Base-by-base conservation (phyloP, 345 rosid species). In the Brassica nigra region DNA sequence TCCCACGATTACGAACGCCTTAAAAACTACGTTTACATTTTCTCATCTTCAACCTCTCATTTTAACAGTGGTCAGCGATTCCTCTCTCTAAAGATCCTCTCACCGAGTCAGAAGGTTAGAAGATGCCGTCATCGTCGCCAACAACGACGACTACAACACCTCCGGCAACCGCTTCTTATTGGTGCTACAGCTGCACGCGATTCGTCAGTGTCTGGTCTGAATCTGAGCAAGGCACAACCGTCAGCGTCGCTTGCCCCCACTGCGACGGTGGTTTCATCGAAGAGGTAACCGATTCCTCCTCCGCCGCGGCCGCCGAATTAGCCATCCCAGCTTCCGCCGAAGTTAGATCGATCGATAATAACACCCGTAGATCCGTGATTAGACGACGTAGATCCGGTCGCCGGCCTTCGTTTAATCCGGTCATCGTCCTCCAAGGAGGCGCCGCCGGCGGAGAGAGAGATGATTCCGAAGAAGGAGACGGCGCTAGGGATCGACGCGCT, bases 131-230 rank as follows among this genome's bases (percentile, higher is more conserved):
- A 62, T 59, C 73, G 59, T 23, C 74, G 33, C n/a, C 81, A 30
- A 1, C 66, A 49, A 49, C 57, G 57, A 49, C 57, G 16, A 49
- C 16, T 9, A 2, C 57, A 15, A 14, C 57, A n/a, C 57, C 57
- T 20, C 67, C 83, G 31, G 71, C 31, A 0, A 70, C 87, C 30
- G 36, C 92, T 30, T 85, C 91, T 75, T 90, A 83, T 58, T 92
- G 97, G 97, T 92, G 97, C 74, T 85, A 92, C 80, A 82, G 93
- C 69, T 92, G 97, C 75, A 81, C 89, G 11, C 86, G 90, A 33
- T 85, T 88, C 83, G 86, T 89, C 84, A 73, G 83, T 76, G 85
- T 80, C 31, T 76, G 73, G 80, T 66, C 79, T 29, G 57, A 52
- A 52, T 52, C 57, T 2, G 83, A 75, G 14, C 83, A 74, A 63